Conservation (phyloP, 1,284 basidiomycete genomes). For the Rhodotorula sp. region DNA sequence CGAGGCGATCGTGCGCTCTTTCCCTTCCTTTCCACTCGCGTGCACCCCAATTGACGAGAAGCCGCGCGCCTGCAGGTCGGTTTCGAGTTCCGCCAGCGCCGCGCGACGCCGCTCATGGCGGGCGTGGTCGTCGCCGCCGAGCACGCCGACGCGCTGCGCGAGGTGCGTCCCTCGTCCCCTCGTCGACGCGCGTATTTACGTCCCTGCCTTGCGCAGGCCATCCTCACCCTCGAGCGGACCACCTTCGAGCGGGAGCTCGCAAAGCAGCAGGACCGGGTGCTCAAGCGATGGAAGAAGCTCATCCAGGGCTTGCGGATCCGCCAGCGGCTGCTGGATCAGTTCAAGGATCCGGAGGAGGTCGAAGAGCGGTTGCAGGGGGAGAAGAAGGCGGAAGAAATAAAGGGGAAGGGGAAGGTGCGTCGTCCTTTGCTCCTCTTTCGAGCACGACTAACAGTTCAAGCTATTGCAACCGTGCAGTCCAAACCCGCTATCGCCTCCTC, state of each 20-base stretch:
- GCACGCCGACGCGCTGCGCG: conserved; percentile 72
- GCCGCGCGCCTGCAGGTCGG: conserved; percentile 62
- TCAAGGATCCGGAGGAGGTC: conserved; percentile 12
- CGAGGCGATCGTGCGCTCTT: conserved; percentile 77
- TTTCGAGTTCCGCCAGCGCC: conserved; percentile 92
- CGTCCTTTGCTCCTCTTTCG: fast-evolving
- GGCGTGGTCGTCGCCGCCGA: conserved; percentile 86
- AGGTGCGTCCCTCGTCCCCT: conserved; percentile 58
- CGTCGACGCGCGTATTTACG: neutral
- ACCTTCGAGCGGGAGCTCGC: conserved; percentile 73
- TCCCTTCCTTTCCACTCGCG: conserved; percentile 15
- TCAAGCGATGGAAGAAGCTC: conserved; percentile 87
- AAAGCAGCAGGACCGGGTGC: conserved; percentile 75
- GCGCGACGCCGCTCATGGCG: conserved; percentile 78
- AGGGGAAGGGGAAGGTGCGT: neutral
- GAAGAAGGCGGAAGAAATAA: neutral
- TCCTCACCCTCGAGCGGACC: conserved; percentile 59
- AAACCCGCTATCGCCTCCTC: neutral
- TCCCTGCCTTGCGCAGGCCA: conserved; percentile 16
- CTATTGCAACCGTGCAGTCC: neutral
- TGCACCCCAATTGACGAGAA: neutral
- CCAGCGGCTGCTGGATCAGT: conserved; percentile 56
- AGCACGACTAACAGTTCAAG: neutral
- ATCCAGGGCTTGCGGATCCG: conserved; percentile 85
- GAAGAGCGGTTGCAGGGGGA: neutral